phyloP scores from a whole-genome alignment of 2,329 filamentous ascomycete genomes.

The Colletotrichum navitas region DNA sequence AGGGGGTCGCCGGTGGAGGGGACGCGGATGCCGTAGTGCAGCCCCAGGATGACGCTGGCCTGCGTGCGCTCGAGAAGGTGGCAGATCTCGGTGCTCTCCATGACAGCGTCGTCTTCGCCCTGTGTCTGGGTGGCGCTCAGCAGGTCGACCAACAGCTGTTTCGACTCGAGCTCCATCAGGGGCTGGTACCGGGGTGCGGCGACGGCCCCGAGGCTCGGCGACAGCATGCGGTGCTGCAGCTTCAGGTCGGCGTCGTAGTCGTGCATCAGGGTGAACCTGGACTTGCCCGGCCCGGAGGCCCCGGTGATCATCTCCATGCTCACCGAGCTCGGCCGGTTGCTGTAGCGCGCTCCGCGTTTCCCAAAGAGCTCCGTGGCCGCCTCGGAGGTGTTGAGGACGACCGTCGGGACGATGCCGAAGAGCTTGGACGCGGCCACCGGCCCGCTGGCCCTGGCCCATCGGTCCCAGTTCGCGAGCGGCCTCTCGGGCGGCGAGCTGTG shows the following conservation, averaged over 20 bases:
- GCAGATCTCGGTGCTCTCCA: conserved; percentile 45
- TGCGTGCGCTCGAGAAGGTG: conserved; percentile 52
- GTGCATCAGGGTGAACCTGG: conserved; percentile 44
- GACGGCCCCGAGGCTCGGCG: conserved; percentile 49
- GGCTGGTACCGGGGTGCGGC: conserved; percentile 53
- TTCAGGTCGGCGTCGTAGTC: conserved; percentile 55
- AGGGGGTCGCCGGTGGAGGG: conserved; percentile 45
- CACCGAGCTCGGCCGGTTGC: conserved; percentile 44
- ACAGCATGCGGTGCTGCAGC: conserved; percentile 55
- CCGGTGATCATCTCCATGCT: conserved; percentile 46
- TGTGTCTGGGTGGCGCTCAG: conserved; percentile 44
- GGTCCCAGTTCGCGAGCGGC: conserved; percentile 43
- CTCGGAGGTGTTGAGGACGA: conserved; percentile 43
- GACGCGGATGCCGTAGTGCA: conserved; percentile 54
- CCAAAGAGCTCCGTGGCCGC: conserved; percentile 43
- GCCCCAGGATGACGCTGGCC: conserved; percentile 53
- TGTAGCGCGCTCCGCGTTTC: conserved; percentile 44
- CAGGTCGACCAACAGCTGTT: conserved; percentile 58
- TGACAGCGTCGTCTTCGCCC: not conserved
- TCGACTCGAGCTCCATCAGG: conserved; percentile 61
- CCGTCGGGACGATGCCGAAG: conserved; percentile 44
- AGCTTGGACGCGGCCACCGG: conserved; percentile 41
- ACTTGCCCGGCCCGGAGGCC: conserved; percentile 40
- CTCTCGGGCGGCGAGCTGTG: conserved; percentile 43
- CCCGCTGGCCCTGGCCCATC: conserved; percentile 42